A percentile compares a stretch with the other conserved stretches of the same genome.
Evolutionary conservation across 176 grass and related monocot species (phyloP).

Genomic region (Aechmea fasciata): DNA sequence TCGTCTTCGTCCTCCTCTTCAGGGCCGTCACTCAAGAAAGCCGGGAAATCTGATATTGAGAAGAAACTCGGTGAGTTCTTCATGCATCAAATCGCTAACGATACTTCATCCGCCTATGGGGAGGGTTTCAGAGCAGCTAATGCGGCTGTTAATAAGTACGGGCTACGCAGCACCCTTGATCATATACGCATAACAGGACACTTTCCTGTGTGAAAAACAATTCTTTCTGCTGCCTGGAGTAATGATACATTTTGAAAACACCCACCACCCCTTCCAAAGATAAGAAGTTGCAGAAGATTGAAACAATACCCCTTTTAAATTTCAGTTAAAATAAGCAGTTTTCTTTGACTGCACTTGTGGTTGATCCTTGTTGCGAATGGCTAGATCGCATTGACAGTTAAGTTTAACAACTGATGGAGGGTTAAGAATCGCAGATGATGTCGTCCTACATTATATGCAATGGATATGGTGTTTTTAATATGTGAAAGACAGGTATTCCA

Average conservation of each 20-base stretch:
- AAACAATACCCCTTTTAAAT: too few relatives aligned
- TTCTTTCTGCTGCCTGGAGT: conserved; percentile 8
- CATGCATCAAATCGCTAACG: conserved; percentile 90
- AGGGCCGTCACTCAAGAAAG: conserved; percentile 60
- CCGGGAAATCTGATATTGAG: conserved; percentile 67
- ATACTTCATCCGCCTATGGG: conserved; percentile 66
- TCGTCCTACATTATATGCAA: too few relatives aligned
- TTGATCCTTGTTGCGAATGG: too few relatives aligned
- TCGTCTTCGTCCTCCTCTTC: conserved; percentile 46
- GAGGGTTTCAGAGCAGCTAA: conserved; percentile 88
- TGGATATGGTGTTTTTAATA: too few relatives aligned
- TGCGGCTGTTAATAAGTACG: conserved; percentile 61
- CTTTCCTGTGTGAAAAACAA: conserved; percentile 37
- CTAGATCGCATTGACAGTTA: too few relatives aligned
- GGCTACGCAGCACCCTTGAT: conserved; percentile 60
- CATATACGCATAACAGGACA: conserved; percentile 54
- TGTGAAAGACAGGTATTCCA: too few relatives aligned
- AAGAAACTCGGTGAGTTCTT: conserved; percentile 96
- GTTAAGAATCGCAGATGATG: too few relatives aligned
- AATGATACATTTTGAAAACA: not conserved
- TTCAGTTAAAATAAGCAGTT: too few relatives aligned
- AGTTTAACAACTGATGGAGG: too few relatives aligned
- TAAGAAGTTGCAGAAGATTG: too few relatives aligned
- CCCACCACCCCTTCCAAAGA: conserved; percentile 7
- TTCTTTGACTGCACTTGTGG: too few relatives aligned